These are phyloP conservation scores for Hypholoma sublateritium DNA, from an alignment of 768 basidiomycete species.

Conservation along the genomic window DNA sequence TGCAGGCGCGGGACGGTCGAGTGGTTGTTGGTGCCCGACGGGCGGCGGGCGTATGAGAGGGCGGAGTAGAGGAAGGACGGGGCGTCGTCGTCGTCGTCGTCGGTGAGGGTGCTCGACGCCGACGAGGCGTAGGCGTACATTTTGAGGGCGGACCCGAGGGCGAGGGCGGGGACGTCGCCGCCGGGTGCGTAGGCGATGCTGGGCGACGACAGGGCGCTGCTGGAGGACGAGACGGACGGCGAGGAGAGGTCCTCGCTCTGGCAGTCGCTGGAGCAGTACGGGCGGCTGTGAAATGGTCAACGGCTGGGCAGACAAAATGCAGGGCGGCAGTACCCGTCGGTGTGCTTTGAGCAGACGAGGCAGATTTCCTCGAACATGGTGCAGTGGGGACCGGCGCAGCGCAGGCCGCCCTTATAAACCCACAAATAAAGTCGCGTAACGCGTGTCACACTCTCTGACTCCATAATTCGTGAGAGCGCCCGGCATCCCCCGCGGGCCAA, in stretches of 20 bases:
- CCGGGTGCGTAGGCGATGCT: slow-evolving; percentile 51
- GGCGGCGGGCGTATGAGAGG: slow-evolving; percentile 66
- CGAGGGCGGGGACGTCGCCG: slow-evolving; percentile 65
- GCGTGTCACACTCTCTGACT: slow-evolving; percentile 23
- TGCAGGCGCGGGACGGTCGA: slow-evolving; percentile 60
- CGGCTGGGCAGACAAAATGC: slow-evolving; percentile 8
- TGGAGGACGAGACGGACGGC: slow-evolving; percentile 65
- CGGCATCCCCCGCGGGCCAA: no score
- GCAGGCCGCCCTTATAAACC: slow-evolving; percentile 25
- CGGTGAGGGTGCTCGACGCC: slow-evolving; percentile 55
- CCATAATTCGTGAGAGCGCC: no score
- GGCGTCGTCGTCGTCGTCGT: slow-evolving; percentile 38
- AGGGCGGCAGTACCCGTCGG: slow-evolving; percentile 55
- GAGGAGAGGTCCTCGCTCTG: slow-evolving; percentile 61
- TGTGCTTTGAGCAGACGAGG: slow-evolving; percentile 67
- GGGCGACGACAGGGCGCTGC: slow-evolving; percentile 69
- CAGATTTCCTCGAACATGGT: slow-evolving; percentile 81
- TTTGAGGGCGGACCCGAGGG: slow-evolving; percentile 56
- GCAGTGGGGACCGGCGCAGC: slow-evolving; percentile 5
- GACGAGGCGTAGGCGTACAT: slow-evolving; percentile 56
- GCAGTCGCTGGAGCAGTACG: slow-evolving; percentile 74
- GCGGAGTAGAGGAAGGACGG: slow-evolving; percentile 48
- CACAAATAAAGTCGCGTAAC: slow-evolving; percentile 16
- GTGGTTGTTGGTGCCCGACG: slow-evolving; percentile 69
- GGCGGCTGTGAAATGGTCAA: slow-evolving; percentile 40